A percentile compares a stretch with the other conserved stretches of the same genome.
These are phyloP conservation scores for Rutstroemia sp. DNA, from an alignment of 2,329 filamentous ascomycete species.

Conservation along the genomic window DNA sequence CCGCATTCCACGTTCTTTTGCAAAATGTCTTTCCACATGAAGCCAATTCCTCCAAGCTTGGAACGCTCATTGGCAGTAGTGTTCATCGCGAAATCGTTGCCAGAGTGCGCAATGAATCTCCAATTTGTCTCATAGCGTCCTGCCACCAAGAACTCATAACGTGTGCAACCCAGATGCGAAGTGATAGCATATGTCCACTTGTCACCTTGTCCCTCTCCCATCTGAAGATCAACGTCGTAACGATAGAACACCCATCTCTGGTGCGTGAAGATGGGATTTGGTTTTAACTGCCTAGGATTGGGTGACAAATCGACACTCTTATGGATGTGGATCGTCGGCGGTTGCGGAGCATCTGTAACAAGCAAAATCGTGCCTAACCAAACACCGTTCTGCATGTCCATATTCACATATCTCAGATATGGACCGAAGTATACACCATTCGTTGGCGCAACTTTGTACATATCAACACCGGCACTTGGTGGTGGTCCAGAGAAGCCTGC, in stretches of 20 bases:
- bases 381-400: constrained; percentile 84
- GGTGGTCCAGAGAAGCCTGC: constrained; percentile 87
- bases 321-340: constrained; percentile 93
- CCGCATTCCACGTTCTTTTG: constrained; percentile 96
- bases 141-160: constrained; percentile 94
- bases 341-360: constrained; percentile 83
- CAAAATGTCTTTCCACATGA: constrained; percentile 99
- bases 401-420: constrained; percentile 91
- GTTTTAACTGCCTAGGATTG: constrained; percentile 79
- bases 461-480: constrained; percentile 78
- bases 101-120: constrained; percentile 93
- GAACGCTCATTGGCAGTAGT: constrained; percentile 81
- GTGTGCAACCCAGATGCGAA: constrained; percentile 92
- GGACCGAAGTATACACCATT: constrained; percentile 98
- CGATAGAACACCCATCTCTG: constrained; percentile 95
- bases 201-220: constrained; percentile 73
- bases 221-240: constrained; percentile 83
- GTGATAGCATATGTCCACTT: constrained; percentile 99
- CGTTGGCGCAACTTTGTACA: constrained; percentile 88
- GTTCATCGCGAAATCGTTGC: constrained; percentile 87
- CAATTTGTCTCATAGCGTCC: constrained; percentile 85
- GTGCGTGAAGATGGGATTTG: constrained; percentile 77
- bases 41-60: constrained; percentile 79
- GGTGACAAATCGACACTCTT: constrained; percentile 84
- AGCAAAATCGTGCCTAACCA: constrained; percentile 94